Evolutionary conservation across 169 alveolate species (phyloP).

Genomic region (Amoebophrya sp.): DNA sequence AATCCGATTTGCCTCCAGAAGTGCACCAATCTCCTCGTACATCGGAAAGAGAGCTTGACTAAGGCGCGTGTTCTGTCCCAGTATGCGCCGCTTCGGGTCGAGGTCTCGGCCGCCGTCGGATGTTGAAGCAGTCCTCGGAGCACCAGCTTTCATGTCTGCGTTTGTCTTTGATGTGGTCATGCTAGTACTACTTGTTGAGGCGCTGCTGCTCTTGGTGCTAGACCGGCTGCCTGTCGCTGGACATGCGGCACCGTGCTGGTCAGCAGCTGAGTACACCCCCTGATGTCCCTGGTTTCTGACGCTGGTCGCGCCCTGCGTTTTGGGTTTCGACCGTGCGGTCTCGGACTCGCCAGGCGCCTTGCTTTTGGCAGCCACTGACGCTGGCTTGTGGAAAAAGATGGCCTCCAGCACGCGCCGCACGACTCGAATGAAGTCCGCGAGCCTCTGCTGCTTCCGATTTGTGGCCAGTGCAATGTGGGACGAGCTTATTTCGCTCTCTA

Average conservation of each 20-base stretch:
- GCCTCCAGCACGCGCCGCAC: background rate
- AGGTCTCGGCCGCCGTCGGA: background rate
- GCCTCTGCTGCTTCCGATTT: background rate
- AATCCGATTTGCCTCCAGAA: background rate
- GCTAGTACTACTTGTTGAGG: too few relatives aligned
- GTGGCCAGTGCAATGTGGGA: too few relatives aligned
- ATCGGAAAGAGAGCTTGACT: background rate
- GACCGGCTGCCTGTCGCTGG: too few relatives aligned
- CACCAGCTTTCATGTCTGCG: too few relatives aligned
- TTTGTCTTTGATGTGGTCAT: too few relatives aligned
- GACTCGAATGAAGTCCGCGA: background rate
- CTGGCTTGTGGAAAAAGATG: background rate
- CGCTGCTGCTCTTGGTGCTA: too few relatives aligned
- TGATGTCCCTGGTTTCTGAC: background rate
- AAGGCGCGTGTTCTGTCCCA: background rate
- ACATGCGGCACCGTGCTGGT: too few relatives aligned
- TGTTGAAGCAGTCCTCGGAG: too few relatives aligned
- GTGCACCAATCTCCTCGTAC: background rate
- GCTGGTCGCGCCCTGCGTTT: background rate
- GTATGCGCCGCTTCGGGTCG: background rate
- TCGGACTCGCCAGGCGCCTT: background rate
- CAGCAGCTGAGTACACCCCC: too few relatives aligned
- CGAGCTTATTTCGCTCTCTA: too few relatives aligned
- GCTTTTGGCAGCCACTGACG: too few relatives aligned
- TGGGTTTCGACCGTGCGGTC: background rate